Conservation (phyloP, 2,329 filamentous ascomycete genomes). For the Coniochaeta sp. region DNA sequence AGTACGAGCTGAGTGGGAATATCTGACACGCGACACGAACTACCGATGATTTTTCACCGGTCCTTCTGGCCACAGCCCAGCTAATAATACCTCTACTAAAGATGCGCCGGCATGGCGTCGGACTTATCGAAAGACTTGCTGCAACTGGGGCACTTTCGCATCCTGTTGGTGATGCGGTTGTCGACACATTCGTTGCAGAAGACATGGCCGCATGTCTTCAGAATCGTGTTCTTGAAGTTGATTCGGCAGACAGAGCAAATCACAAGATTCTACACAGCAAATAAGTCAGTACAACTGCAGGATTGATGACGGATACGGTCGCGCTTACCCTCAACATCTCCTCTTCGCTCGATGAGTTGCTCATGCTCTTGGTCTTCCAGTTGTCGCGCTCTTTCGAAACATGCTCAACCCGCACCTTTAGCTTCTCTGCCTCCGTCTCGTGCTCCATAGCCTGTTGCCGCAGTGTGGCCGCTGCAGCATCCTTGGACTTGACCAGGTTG, state of each 20-base stretch:
- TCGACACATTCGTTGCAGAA: slow-evolving; percentile 91
- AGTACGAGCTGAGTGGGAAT: not conserved
- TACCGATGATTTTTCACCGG: not conserved
- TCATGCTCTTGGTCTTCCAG: slow-evolving; percentile 76
- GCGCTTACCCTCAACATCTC: slow-evolving; percentile 76
- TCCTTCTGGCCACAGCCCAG: not conserved
- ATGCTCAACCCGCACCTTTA: slow-evolving; percentile 70
- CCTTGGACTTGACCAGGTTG: slow-evolving; percentile 67
- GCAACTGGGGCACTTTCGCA: slow-evolving; percentile 93
- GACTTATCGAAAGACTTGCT: slow-evolving; percentile 84
- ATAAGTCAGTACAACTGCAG: slow-evolving; percentile 23
- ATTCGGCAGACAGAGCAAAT: slow-evolving; percentile 89
- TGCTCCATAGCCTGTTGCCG: slow-evolving; percentile 53
- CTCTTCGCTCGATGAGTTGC: slow-evolving; percentile 75
- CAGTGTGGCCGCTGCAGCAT: slow-evolving; percentile 46
- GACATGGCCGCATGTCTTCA: slow-evolving; percentile 91
- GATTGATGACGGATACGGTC: not conserved
- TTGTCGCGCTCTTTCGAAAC: slow-evolving; percentile 75
- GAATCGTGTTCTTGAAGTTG: slow-evolving; percentile 87
- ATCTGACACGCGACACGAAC: not conserved
- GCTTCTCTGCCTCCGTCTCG: slow-evolving; percentile 71
- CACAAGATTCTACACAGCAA: slow-evolving; percentile 53
- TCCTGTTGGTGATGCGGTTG: slow-evolving; percentile 79
- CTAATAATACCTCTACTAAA: slow-evolving; percentile 12
- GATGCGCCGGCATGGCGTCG: slow-evolving; percentile 73